Evolutionary conservation across 257 asterid genomes (phyloP).

Genomic region (Cordia subcordata): DNA sequence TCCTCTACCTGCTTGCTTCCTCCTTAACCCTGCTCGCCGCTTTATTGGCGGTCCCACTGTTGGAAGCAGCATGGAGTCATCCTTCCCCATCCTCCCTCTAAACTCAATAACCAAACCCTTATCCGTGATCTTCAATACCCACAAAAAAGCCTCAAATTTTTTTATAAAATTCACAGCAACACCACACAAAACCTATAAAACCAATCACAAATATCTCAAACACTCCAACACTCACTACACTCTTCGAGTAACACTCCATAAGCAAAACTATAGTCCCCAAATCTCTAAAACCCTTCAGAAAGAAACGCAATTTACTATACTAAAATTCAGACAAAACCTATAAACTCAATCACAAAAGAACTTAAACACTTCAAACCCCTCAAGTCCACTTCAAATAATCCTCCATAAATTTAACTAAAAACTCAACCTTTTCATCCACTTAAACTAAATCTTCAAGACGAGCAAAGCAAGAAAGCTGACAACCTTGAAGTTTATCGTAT

Average conservation of each 20-base stretch:
- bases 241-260: constrained; percentile 30
- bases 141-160: constrained; percentile 20
- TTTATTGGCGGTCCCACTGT: constrained; percentile 96
- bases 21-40: constrained; percentile 78
- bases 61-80: constrained; percentile 75
- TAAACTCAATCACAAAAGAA: too few species aligned
- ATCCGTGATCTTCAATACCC: constrained; percentile 26
- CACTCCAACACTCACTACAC: constrained; percentile 12
- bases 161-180: constrained; percentile 22
- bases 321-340: constrained; percentile 3
- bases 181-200: too few species aligned
- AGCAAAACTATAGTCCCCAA: too few species aligned
- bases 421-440: not conserved
- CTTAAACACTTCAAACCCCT: too few species aligned
- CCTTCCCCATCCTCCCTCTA: constrained; percentile 59
- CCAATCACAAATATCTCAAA: constrained; percentile 17
- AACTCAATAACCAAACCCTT: constrained; percentile 22
- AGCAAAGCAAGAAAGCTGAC: too few species aligned
- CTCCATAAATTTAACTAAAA: constrained; percentile 1
- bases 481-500: constrained; percentile 28
- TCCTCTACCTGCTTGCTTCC: constrained; percentile 99
- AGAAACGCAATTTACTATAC: not conserved
- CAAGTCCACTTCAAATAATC: too few species aligned
- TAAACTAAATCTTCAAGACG: constrained; percentile 3
- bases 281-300: too few species aligned